Base-by-base conservation (phyloP, 2,329 filamentous ascomycete genomes). In the Scedosporium minutisporum region DNA sequence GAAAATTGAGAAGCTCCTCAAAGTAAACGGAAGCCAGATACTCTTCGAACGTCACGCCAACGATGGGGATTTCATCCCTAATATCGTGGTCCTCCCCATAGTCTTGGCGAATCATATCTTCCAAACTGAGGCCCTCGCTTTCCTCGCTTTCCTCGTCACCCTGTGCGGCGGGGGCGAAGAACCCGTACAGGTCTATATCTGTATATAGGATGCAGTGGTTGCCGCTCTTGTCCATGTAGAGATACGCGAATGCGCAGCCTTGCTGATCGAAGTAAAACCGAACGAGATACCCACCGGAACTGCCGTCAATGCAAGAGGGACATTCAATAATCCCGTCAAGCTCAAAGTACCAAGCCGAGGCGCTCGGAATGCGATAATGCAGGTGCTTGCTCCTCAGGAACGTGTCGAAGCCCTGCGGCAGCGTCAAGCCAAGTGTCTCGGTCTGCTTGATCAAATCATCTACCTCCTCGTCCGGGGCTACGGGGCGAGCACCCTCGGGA, bases 11-110 rank as follows among this genome's bases (percentile, higher is more conserved):
- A 6, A 29, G 55, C n/a, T 63, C 62, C 23, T 63, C 62, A 53
- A 51, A 63, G 21, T 60, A 63, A 4, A 51, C 44, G 33, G 23
- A 14, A 10, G 41, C 62, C 23, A 60, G 29, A 58, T 63, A 60
- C 42, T 63, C 62, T 23, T 63, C 62, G 42, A 63, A 63, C 9
- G 25, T 63, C 27, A 63, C 27, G 3, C 62, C 62, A n/a, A 59
- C 57, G 7, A 63, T 58, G 5, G 23, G 18, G 21, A 60, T 48
- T 16, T 62, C 57, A 7, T 44, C 53, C 1, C 27, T 25, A 10
- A n/a, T 42, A 4, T 23, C 23, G 18, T 23, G 7, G 9, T 7
- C 53, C 23, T 57, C 53, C 6, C 33, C 33, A 38, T 38, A 38
- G 9, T 38, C 33, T 10, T 12, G 10, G 33, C 9, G 33, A 12